Evolutionary conservation across 73 alveolate species (phyloP).

Genomic region (Diophrys appendiculata): DNA sequence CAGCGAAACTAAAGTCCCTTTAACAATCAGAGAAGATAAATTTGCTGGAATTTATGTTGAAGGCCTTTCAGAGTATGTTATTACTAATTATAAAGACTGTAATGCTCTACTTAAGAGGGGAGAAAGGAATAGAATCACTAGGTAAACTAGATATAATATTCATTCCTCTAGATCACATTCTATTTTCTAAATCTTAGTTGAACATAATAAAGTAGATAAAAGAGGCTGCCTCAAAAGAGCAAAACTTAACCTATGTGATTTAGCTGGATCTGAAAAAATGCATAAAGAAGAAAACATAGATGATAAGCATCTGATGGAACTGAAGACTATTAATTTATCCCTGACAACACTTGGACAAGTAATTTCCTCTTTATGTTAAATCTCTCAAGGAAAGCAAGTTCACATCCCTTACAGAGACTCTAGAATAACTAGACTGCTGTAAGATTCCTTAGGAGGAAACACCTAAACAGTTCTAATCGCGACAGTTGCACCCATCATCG

Average conservation of each 20-base stretch:
- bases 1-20: slow-evolving; percentile 54
- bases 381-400: background rate
- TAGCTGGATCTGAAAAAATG: slow-evolving; percentile 89
- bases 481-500: slow-evolving; percentile 74
- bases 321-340: slow-evolving; percentile 66
- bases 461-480: slow-evolving; percentile 78
- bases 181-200: slow-evolving; percentile 73
- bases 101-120: slow-evolving; percentile 74
- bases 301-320: slow-evolving; percentile 58
- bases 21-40: slow-evolving; percentile 77
- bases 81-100: slow-evolving; percentile 61
- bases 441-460: slow-evolving; percentile 88
- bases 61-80: slow-evolving; percentile 80
- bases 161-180: slow-evolving; percentile 79
- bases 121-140: slow-evolving; percentile 54
- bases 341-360: slow-evolving; percentile 73
- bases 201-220: slow-evolving; percentile 48
- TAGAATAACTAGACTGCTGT: slow-evolving; percentile 75
- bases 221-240: slow-evolving; percentile 56
- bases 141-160: slow-evolving; percentile 77
- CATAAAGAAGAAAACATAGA: slow-evolving; percentile 42
- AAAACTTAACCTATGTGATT: slow-evolving; percentile 78
- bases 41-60: slow-evolving; percentile 67
- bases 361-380: slow-evolving; percentile 29
- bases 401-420: slow-evolving; percentile 86